phyloP scores from a whole-genome alignment of 2,329 filamentous ascomycete species.

The Hypoxylon sp. region DNA sequence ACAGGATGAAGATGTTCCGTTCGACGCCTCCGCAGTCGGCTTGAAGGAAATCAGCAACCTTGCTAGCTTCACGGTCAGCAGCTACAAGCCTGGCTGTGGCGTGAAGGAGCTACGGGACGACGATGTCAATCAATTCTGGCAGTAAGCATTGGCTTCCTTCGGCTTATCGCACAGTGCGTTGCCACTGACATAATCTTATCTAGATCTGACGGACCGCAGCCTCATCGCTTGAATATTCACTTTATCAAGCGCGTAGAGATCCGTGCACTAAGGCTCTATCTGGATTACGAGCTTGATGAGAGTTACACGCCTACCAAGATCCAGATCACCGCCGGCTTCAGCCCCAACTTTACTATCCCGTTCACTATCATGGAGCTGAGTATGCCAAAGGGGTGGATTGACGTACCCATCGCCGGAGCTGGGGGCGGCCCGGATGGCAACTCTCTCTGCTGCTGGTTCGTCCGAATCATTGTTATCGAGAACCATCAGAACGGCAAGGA shows the following conservation, averaged over 20 bases:
- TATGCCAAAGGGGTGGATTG: constrained; percentile 89
- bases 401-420: constrained; percentile 75
- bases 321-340: constrained; percentile 88
- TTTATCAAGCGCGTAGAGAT: constrained; percentile 88
- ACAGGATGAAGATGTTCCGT: constrained; percentile 58
- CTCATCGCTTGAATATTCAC: constrained; percentile 86
- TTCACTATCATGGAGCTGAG: constrained; percentile 86
- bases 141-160: constrained; percentile 65
- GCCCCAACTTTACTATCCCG: constrained; percentile 90
- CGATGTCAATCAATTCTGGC: constrained; percentile 82
- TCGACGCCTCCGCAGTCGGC: constrained; percentile 69
- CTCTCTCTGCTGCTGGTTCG: constrained; percentile 87
- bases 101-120: constrained; percentile 83
- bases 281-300: constrained; percentile 94
- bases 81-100: constrained; percentile 84
- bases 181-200: constrained; percentile 12
- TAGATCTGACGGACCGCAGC: constrained; percentile 86
- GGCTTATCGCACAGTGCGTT: neutral
- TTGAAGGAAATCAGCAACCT: constrained; percentile 89
- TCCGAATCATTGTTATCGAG: constrained; percentile 92
- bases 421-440: constrained; percentile 76
- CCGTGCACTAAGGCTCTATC: constrained; percentile 82
- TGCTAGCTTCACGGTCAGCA: constrained; percentile 86
- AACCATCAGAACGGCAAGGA: constrained; percentile 99
- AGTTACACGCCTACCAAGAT: constrained; percentile 97